Conservation (phyloP, 306 rosid genomes). For the Hippophae tibetana region DNA sequence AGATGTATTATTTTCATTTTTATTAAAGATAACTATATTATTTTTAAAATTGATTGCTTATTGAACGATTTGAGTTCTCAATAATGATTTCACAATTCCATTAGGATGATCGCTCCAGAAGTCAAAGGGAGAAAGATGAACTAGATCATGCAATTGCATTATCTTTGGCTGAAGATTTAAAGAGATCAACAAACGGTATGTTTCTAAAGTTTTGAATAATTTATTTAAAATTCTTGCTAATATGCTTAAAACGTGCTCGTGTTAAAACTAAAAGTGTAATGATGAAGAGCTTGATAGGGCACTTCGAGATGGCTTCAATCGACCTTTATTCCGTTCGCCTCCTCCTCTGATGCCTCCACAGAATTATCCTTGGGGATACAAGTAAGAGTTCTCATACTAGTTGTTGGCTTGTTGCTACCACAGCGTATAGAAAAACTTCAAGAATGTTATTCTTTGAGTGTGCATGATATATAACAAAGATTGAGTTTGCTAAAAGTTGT, state of each 20-base stretch:
- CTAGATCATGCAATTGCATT: constrained; percentile 58
- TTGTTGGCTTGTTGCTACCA: constrained; percentile 6
- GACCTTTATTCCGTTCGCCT: constrained; percentile 46
- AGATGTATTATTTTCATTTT: no score
- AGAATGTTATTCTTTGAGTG: background rate
- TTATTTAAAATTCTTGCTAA: background rate
- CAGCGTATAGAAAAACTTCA: no score
- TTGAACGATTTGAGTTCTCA: background rate
- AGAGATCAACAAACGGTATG: constrained; percentile 46
- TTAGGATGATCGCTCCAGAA: constrained; percentile 63
- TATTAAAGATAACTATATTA: no score
- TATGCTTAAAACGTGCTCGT: no score
- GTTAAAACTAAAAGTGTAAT: no score
- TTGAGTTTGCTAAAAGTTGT: background rate
- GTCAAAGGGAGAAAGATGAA: constrained; percentile 72
- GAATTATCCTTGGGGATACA: constrained; percentile 35
- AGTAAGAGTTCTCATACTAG: constrained; percentile 27
- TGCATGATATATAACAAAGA: constrained; percentile 11
- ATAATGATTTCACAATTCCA: constrained; percentile 16
- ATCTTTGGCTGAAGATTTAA: constrained; percentile 62
- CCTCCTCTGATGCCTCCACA: constrained; percentile 24
- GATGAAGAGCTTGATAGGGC: constrained; percentile 46
- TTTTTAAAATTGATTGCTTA: background rate
- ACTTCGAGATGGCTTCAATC: constrained; percentile 32
- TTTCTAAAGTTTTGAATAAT: constrained; percentile 6